These are phyloP conservation scores for Ustilago nuda DNA, from an alignment of 1,284 basidiomycete genomes.

Conservation along the genomic window DNA sequence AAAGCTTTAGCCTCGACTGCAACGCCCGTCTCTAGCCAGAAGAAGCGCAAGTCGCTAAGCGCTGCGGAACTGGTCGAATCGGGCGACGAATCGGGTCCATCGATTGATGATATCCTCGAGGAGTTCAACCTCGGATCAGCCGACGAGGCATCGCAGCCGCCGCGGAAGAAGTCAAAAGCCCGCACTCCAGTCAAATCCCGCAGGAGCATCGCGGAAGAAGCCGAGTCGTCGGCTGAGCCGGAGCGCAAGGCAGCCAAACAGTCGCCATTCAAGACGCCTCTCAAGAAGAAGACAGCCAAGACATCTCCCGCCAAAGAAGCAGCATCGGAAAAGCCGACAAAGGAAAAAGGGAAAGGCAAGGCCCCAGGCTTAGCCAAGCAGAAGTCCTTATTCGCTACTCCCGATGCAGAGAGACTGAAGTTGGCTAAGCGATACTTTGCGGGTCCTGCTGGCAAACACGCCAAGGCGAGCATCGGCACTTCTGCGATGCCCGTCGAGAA, in stretches of 20 bases:
- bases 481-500: conserved; percentile 27
- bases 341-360: not conserved
- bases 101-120: conserved; percentile 21
- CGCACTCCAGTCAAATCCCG: conserved; percentile 11
- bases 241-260: conserved; percentile 14
- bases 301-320: not conserved
- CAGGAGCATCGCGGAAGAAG: not conserved
- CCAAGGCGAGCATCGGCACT: conserved; percentile 7
- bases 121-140: conserved; percentile 5
- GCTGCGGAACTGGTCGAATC: not conserved
- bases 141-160: conserved; percentile 18
- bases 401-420: conserved; percentile 17
- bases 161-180: conserved; percentile 21
- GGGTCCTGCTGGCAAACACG: not conserved
- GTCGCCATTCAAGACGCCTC: conserved; percentile 7
- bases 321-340: conserved; percentile 2
- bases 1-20: conserved; percentile 1
- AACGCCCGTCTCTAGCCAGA: conserved; percentile 16
- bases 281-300: conserved; percentile 4
- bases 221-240: conserved; percentile 5
- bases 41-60: conserved; percentile 18
- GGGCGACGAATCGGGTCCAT: conserved; percentile 13
- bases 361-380: conserved; percentile 1
- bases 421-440: conserved; percentile 36
- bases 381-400: conserved; percentile 1